Evolutionary conservation across 2,329 filamentous ascomycete species (phyloP).

Genomic region (Chaetomiaceae sp.): DNA sequence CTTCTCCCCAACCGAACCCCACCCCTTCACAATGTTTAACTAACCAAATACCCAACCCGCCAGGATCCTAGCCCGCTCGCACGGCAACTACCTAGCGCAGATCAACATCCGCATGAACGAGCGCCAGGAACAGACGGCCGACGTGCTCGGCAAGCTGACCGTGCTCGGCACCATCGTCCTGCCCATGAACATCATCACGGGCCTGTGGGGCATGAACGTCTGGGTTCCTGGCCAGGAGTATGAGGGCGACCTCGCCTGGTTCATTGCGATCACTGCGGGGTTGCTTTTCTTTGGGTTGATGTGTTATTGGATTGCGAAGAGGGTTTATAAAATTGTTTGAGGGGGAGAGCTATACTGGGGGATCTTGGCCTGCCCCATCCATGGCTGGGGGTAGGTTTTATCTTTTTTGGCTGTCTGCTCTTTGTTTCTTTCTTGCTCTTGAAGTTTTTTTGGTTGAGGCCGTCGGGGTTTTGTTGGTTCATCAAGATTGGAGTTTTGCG

Average conservation of each 20-base stretch:
- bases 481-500: too few species aligned
- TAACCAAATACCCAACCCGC: neutral
- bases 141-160: slow-evolving; percentile 90
- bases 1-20: neutral
- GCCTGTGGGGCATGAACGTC: slow-evolving; percentile 98
- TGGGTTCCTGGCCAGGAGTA: slow-evolving; percentile 88
- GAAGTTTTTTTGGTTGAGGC: too few species aligned
- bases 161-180: slow-evolving; percentile 95
- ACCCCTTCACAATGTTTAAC: too few species aligned
- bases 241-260: slow-evolving; percentile 71
- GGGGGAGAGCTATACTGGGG: neutral
- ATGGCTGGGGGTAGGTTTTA: too few species aligned
- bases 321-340: slow-evolving; percentile 74
- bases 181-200: slow-evolving; percentile 98
- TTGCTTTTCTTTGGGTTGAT: slow-evolving; percentile 72
- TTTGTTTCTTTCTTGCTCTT: too few species aligned
- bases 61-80: slow-evolving; percentile 83
- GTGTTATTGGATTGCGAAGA: slow-evolving; percentile 79
- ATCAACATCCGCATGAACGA: slow-evolving; percentile 99
- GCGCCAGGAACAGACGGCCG: slow-evolving; percentile 89
- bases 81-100: slow-evolving; percentile 97
- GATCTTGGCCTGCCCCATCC: neutral
- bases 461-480: too few species aligned
- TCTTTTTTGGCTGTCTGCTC: too few species aligned
- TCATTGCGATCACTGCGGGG: slow-evolving; percentile 67